These are phyloP conservation scores for Aspergillus sergii DNA, from an alignment of 2,329 filamentous ascomycete genomes.

Conservation along the genomic window DNA sequence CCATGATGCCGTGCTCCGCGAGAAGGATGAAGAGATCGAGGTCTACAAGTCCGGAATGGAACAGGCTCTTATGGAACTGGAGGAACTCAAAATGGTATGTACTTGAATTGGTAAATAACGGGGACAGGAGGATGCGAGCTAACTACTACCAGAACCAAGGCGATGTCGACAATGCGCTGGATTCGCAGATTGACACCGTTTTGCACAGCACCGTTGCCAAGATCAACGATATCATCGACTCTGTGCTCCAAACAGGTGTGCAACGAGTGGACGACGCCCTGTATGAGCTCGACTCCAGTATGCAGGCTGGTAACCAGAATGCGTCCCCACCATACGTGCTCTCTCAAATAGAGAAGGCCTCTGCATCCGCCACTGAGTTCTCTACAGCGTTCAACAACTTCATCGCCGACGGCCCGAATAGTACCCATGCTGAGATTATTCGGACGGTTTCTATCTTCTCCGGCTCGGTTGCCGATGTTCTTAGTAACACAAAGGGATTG, in stretches of 20 bases:
- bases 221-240: constrained; percentile 97
- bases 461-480: constrained; percentile 87
- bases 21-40: constrained; percentile 97
- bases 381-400: constrained; percentile 98
- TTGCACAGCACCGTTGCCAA: constrained; percentile 85
- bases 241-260: constrained; percentile 89
- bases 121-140: background rate
- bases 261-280: constrained; percentile 93
- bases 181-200: constrained; percentile 88
- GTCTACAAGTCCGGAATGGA: constrained; percentile 99
- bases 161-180: constrained; percentile 77
- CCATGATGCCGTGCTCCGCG: constrained; percentile 79
- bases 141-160: constrained; percentile 58
- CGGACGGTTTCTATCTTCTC: constrained; percentile 89
- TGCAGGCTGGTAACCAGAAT: constrained; percentile 98
- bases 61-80: constrained; percentile 87
- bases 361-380: constrained; percentile 92
- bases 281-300: constrained; percentile 94
- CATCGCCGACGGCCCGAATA: constrained; percentile 93
- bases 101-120: background rate
- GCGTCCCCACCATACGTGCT: constrained; percentile 92
- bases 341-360: constrained; percentile 96
- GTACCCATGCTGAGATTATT: constrained; percentile 86
- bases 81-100: constrained; percentile 71
- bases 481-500: constrained; percentile 95